Evolutionary conservation across 208 protist species (phyloP).

Genomic region (Naegleria lovaniensis): DNA sequence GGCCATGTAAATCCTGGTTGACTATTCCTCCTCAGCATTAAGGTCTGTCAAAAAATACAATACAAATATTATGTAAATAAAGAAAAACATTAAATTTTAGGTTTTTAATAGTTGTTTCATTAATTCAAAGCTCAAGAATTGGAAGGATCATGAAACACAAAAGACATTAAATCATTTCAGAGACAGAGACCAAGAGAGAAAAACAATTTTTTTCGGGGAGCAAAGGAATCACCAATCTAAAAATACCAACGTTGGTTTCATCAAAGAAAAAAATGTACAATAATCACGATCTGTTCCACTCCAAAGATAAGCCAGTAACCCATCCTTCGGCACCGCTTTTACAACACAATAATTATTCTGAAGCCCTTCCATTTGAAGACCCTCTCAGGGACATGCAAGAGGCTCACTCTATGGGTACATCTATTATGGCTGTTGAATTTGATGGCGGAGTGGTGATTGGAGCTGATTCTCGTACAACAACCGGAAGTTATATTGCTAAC

Average conservation of each 20-base stretch:
- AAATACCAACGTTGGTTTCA: background rate
- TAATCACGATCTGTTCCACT: background rate
- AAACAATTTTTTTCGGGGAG: too few species aligned
- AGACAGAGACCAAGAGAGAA: too few species aligned
- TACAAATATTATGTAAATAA: too few species aligned
- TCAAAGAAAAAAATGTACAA: constrained; percentile 5
- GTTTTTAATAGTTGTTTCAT: too few species aligned
- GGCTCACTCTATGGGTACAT: constrained; percentile 58
- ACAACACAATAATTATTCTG: background rate
- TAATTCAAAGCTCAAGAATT: too few species aligned
- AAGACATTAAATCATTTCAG: too few species aligned
- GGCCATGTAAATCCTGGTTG: too few species aligned
- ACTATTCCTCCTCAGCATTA: too few species aligned
- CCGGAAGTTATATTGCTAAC: constrained; percentile 93
- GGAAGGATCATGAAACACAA: too few species aligned
- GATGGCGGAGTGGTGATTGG: constrained; percentile 91
- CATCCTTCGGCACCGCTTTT: background rate
- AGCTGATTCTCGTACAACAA: constrained; percentile 93
- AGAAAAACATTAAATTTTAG: too few species aligned
- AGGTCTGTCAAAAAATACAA: too few species aligned
- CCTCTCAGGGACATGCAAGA: constrained; percentile 17
- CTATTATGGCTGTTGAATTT: constrained; percentile 95
- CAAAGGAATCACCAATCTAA: background rate
- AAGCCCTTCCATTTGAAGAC: background rate
- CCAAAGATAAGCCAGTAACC: background rate